phyloP scores from a whole-genome alignment of 805 yeast genomes.

The Candida oleophila region DNA sequence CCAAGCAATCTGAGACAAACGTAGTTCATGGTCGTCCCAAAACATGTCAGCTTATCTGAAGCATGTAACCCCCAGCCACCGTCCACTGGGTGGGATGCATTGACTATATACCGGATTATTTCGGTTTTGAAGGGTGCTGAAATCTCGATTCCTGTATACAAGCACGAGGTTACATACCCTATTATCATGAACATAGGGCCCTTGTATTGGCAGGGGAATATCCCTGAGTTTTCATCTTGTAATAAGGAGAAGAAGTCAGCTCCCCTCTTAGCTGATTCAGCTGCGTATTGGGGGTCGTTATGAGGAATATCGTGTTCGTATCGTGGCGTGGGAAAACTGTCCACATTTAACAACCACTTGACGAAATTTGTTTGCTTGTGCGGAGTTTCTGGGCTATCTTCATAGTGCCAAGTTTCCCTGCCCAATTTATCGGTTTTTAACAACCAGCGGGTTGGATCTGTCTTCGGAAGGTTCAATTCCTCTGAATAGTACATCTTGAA shows the following conservation, averaged over 20 bases:
- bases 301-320: constrained; percentile 20
- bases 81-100: constrained; percentile 92
- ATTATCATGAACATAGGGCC: constrained; percentile 98
- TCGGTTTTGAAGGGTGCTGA: constrained; percentile 67
- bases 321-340: constrained; percentile 32
- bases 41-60: constrained; percentile 89
- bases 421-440: constrained; percentile 70
- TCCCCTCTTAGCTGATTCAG: constrained; percentile 68
- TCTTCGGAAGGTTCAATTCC: constrained; percentile 57
- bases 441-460: constrained; percentile 78
- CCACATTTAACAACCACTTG: constrained; percentile 51
- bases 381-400: constrained; percentile 35
- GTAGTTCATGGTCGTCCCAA: constrained; percentile 90
- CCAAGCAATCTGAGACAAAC: constrained; percentile 81
- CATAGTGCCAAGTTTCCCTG: constrained; percentile 77
- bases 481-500: constrained; percentile 58
- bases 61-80: constrained; percentile 99
- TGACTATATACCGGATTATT: constrained; percentile 81
- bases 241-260: constrained; percentile 64
- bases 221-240: constrained; percentile 80
- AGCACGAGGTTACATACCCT: constrained; percentile 77
- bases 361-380: constrained; percentile 50
- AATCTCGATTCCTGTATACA: constrained; percentile 66
- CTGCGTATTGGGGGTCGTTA: constrained; percentile 40
- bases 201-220: constrained; percentile 87